Evolutionary conservation across 257 asterid species (phyloP).

Genomic region (Lantana camara): DNA sequence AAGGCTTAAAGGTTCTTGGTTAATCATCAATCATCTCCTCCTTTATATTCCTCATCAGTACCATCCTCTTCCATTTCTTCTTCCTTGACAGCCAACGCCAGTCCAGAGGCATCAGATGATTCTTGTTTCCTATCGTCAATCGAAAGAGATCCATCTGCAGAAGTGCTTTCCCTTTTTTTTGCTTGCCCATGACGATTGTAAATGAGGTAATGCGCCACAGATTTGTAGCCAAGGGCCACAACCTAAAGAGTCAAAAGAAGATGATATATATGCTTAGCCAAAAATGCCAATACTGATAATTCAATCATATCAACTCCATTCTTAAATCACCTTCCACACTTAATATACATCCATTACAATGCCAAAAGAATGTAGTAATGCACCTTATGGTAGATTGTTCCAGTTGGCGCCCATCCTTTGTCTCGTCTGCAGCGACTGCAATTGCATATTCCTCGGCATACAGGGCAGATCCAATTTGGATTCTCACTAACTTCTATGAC

Average conservation of each 20-base stretch:
- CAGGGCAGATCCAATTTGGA: slow-evolving; percentile 68
- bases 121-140: slow-evolving; percentile 28
- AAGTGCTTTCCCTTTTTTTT: too few species aligned
- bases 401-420: slow-evolving; percentile 69
- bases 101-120: slow-evolving; percentile 18
- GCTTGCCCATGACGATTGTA: slow-evolving; percentile 32
- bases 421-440: slow-evolving; percentile 68
- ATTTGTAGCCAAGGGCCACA: slow-evolving; percentile 54
- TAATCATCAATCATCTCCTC: slow-evolving; percentile 24
- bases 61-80: neutral
- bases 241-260: slow-evolving; percentile 40
- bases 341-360: neutral
- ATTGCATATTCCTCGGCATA: slow-evolving; percentile 78
- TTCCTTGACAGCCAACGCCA: neutral
- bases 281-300: neutral
- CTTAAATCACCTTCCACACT: neutral
- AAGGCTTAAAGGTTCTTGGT: slow-evolving; percentile 4
- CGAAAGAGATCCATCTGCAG: slow-evolving; percentile 27
- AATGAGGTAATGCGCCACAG: slow-evolving; percentile 83
- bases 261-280: slow-evolving; percentile 19
- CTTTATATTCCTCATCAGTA: slow-evolving; percentile 33
- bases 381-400: slow-evolving; percentile 55
- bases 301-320: neutral
- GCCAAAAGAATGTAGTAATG: neutral
- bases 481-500: slow-evolving; percentile 58